Evolutionary conservation across 306 rosid species (phyloP), one percentile per base, ranked within the genome.

Genomic region (Rosa rugosa): DNA sequence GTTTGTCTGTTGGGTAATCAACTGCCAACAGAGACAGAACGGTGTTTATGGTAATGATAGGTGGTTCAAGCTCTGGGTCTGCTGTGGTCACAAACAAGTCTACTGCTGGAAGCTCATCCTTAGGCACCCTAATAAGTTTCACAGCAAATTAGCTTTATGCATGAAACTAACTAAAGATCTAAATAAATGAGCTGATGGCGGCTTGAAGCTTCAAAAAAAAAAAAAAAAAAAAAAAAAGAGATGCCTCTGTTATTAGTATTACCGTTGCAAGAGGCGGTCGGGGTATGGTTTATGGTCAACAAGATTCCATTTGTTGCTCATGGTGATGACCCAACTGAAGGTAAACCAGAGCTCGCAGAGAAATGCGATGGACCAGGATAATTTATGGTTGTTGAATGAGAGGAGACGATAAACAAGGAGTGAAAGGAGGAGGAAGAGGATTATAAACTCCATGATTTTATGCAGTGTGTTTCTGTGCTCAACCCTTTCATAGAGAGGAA

Each of bases 61-160:
- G 90, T 47, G 92, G 94, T 71, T 91, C 97, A 2, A 87, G 69
- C 53, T 42, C 78, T 3, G 82, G 72, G 3, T 91, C 88, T 22
- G 94, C 94, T 11, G 97, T 91, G 47, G 94, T 91, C 79, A 91
- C 92, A 51, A 89, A 86, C 80, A 85, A 10, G 46, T 91, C 97
- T 22, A 91, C 89, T 0, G 84, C 4, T 0, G 97, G 97, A 75
- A 89, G 85, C 73, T 91, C 92, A n/a, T 71, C 81, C 77, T 84
- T 81, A 13, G 75, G 0, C 41, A 77, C 84, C 69, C 90, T 31
- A 11, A 22, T 22, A 41, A 16, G 46, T 40, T 31, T 18, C 11
- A 11, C 72, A 68, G 25, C 1, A 68, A 68, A 17, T 63, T 38
- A 68, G 18, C 20, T 5, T 68, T 5, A 9, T 6, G 25, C 31